A percentile compares a stretch with the other conserved stretches of the same genome.
These are phyloP conservation scores for Curvularia hawaiiensis DNA, from an alignment of 2,329 filamentous ascomycete genomes.

Conservation along the genomic window DNA sequence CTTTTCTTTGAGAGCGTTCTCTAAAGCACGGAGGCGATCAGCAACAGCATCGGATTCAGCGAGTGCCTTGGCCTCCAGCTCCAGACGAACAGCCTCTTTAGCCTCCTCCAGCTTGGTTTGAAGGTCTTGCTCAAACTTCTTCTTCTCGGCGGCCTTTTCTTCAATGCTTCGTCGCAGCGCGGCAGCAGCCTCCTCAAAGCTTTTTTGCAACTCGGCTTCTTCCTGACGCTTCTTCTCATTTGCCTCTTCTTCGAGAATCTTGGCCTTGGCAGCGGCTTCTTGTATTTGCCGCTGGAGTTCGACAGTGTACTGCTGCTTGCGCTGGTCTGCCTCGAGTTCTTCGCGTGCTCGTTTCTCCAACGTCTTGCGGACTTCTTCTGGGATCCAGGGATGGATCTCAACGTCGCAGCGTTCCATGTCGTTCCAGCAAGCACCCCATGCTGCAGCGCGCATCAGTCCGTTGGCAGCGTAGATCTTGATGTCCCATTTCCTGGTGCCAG, in stretches of 20 bases:
- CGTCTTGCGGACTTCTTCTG: constrained; percentile 62
- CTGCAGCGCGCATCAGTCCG: constrained; percentile 87
- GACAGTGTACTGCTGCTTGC: constrained; percentile 37
- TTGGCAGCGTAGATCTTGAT: constrained; percentile 95
- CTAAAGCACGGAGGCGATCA: constrained; percentile 38
- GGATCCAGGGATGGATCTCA: constrained; percentile 79
- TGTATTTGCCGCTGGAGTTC: constrained; percentile 41
- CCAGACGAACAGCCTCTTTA: constrained; percentile 40
- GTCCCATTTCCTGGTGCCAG: constrained; percentile 65
- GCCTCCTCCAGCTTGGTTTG: constrained; percentile 39
- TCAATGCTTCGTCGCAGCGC: constrained; percentile 34
- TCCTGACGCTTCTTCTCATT: constrained; percentile 31
- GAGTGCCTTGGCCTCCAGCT: constrained; percentile 37
- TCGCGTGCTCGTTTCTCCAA: constrained; percentile 60
- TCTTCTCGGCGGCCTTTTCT: constrained; percentile 36
- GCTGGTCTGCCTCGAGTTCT: constrained; percentile 41
- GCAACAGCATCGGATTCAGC: constrained; percentile 36
- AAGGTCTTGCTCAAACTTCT: constrained; percentile 33
- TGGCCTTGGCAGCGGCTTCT: constrained; percentile 38
- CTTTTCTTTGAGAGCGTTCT: constrained; percentile 33
- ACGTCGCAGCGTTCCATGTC: constrained; percentile 99
- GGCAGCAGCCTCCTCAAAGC: constrained; percentile 34
- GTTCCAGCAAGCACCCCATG: constrained; percentile 92
- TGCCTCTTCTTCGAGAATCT: constrained; percentile 35
- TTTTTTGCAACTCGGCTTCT: constrained; percentile 35